Percentiles rank a stretch among this genome's conserved stretches.
Conservation (phyloP, 2,329 filamentous ascomycete species). For the Colletotrichum sansevieriae region DNA sequence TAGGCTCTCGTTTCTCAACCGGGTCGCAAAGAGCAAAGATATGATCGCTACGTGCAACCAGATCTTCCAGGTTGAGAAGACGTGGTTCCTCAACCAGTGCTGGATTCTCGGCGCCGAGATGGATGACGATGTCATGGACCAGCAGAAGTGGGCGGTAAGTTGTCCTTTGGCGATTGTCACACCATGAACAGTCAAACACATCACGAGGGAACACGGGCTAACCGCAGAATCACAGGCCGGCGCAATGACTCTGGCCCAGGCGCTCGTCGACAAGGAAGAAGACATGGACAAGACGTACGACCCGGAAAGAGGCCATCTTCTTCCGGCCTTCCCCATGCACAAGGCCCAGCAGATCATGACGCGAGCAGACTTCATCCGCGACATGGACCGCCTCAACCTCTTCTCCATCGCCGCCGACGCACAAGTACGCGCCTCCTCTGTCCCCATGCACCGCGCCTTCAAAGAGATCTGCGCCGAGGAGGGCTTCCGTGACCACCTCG, state of each 20-base stretch:
- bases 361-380: conserved; percentile 91
- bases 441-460: conserved; percentile 97
- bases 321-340: conserved; percentile 70
- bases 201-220: no score
- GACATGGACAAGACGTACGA: conserved; percentile 55
- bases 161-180: not conserved
- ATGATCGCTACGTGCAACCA: conserved; percentile 85
- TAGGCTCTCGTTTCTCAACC: conserved; percentile 86
- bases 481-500: conserved; percentile 66
- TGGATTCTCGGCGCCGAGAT: conserved; percentile 80
- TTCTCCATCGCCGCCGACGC: conserved; percentile 93
- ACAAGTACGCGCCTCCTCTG: conserved; percentile 90
- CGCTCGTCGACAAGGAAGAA: conserved; percentile 86
- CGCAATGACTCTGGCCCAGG: conserved; percentile 92
- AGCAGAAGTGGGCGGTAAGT: conserved; percentile 93
- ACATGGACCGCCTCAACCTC: conserved; percentile 93
- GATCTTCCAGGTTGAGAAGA: conserved; percentile 77
- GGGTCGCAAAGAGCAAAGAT: conserved; percentile 86
- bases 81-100: conserved; percentile 83
- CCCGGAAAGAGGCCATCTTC: conserved; percentile 35
- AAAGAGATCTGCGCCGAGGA: conserved; percentile 79
- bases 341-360: conserved; percentile 94
- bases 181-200: no score
- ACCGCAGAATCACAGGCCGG: conserved; percentile 69
- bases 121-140: conserved; percentile 98